These are phyloP conservation scores for Tuber brumale DNA, from an alignment of 495 filamentous ascomycete species.

Conservation along the genomic window DNA sequence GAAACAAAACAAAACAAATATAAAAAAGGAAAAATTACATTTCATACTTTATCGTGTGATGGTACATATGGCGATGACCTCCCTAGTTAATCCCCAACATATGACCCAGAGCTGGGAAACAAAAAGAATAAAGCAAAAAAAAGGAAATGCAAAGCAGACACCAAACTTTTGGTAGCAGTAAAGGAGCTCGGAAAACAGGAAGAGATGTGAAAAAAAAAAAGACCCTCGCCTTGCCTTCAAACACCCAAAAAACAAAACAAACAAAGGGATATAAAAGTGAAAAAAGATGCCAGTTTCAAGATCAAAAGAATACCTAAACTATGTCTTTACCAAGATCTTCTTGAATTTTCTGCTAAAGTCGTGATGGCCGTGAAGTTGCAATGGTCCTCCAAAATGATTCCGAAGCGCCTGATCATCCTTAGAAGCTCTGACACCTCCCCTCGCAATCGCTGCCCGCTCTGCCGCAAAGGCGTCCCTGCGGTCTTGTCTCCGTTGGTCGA, in stretches of 20 bases:
- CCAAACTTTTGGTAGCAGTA: conserved; percentile 34
- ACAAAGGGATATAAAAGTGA: not conserved
- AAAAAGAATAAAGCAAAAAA: conserved; percentile 18
- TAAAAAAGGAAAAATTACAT: conserved; percentile 18
- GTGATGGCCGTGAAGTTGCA: conserved; percentile 24
- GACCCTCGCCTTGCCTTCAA: conserved; percentile 10
- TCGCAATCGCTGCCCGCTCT: conserved; percentile 42
- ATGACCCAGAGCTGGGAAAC: conserved; percentile 10
- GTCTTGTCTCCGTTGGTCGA: conserved; percentile 58
- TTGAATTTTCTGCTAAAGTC: conserved; percentile 38
- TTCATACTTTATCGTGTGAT: conserved; percentile 1
- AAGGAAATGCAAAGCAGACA: conserved; percentile 26
- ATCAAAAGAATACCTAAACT: not conserved
- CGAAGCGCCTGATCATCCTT: conserved; percentile 37
- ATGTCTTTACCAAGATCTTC: conserved; percentile 40
- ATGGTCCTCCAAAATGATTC: conserved; percentile 21
- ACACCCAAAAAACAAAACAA: not conserved
- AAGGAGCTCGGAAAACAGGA: conserved; percentile 27
- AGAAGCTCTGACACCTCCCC: conserved; percentile 31
- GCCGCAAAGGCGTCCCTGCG: conserved; percentile 49
- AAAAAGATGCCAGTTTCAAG: not conserved
- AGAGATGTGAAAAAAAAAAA: conserved; percentile 24
- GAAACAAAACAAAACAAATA: conserved; percentile 11
- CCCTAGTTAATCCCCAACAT: not conserved
- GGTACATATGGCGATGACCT: not conserved